Base-by-base conservation (phyloP, 495 filamentous ascomycete species). In the Aspergillus leporis region DNA sequence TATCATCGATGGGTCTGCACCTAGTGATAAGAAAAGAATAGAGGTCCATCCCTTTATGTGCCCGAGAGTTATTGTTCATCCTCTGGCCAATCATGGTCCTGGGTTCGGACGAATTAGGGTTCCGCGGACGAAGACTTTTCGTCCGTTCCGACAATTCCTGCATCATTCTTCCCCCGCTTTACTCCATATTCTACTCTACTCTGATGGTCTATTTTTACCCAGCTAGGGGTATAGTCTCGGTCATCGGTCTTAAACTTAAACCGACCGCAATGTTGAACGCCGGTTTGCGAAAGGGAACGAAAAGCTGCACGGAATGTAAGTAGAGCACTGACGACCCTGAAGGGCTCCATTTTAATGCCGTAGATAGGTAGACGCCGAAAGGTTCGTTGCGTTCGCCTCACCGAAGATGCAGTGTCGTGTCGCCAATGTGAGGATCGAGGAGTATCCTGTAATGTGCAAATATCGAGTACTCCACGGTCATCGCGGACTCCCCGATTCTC, bases 301-400 rank as follows among this genome's bases (percentile, higher is more conserved):
- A 67, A 49, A 77, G 74, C 56, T 77, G 74, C 61, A 61, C 65
- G 5, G 68, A 77, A 61, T 76, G 74, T 76, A 66, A 45, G 68
- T 63, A 6, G 22, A 25, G 8, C 3, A 38, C n/a, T 10, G 6
- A 19, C 31, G 14, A 0, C 16, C 28, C 8, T 10, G 3, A 49
- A 28, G 38, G 14, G 19, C 12, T 5, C 34, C 8, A 8, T 18
- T 21, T 25, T 55, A 28, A 41, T 34, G 25, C 7, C n/a, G 14
- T 34, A 6, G 23, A 38, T 45, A 71, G 69, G 69, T 53, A 64
- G 69, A 43, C 62, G 65, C 1, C 67, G 69, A 22, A 70, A 71
- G 51, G 60, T 68, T 28, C 69, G 69, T 0, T 70, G 69, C 28
- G 55, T 64, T 36, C 63, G 65, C n/a, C 51, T 60, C 13, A 64